phyloP scores from a whole-genome alignment of 2,329 filamentous ascomycete genomes.

The Dactylellina haptotyla region DNA sequence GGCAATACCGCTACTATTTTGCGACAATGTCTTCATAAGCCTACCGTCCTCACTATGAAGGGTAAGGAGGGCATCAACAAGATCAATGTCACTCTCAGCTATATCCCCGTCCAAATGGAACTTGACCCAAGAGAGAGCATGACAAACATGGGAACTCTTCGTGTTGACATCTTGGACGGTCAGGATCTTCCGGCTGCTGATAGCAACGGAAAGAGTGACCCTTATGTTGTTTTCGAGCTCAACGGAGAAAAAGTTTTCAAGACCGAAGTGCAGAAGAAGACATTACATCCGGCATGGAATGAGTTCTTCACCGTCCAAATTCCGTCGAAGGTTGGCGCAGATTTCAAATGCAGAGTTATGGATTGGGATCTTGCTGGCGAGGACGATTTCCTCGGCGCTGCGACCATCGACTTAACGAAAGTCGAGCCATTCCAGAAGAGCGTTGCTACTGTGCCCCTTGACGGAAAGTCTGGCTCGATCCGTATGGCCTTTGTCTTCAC shows the following conservation, averaged over 20 bases:
- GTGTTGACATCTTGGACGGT: conserved; percentile 91
- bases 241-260: conserved; percentile 92
- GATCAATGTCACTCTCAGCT: conserved; percentile 91
- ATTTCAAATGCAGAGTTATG: conserved; percentile 84
- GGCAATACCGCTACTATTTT: conserved; percentile 88
- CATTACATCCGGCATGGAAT: conserved; percentile 92
- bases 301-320: conserved; percentile 89
- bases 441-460: conserved; percentile 76
- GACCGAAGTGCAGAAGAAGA: conserved; percentile 97
- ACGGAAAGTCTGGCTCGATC: conserved; percentile 73
- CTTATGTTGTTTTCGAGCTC: conserved; percentile 92
- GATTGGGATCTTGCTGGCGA: conserved; percentile 98
- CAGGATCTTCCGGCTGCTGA: conserved; percentile 90
- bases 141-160: conserved; percentile 96
- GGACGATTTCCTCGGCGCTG: conserved; percentile 85
- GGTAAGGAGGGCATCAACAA: conserved; percentile 81
- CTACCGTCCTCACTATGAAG: conserved; percentile 81
- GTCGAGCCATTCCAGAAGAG: conserved; percentile 86
- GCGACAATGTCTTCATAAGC: conserved; percentile 85
- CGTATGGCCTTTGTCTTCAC: conserved; percentile 89
- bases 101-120: conserved; percentile 91
- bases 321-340: conserved; percentile 82
- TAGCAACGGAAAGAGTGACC: conserved; percentile 95
- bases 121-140: conserved; percentile 96
- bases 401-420: conserved; percentile 77